phyloP scores from a whole-genome alignment of 257 asterid species.

The Eustoma russellianum region DNA sequence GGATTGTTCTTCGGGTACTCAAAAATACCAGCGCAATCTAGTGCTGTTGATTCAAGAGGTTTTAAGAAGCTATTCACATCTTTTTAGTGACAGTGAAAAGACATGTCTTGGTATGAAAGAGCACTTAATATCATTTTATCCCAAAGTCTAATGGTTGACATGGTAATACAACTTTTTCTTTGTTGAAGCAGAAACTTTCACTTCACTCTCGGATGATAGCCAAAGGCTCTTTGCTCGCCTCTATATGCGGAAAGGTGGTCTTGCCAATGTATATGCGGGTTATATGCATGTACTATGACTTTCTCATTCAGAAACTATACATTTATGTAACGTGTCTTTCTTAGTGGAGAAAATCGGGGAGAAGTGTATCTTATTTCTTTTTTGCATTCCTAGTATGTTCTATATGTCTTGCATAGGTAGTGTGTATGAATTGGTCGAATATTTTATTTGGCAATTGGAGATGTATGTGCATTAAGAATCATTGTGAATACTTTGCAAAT shows the following conservation, averaged over 20 bases:
- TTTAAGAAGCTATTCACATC: constrained; percentile 48
- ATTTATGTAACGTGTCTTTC: no score
- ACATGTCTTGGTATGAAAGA: constrained; percentile 54
- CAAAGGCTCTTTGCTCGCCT: constrained; percentile 79
- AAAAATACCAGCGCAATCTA: constrained; percentile 65
- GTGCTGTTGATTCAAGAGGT: constrained; percentile 62
- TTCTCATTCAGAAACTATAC: background rate
- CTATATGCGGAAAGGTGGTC: constrained; percentile 76
- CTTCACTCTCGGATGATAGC: constrained; percentile 72
- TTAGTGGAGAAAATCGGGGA: no score
- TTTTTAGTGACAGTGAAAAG: constrained; percentile 56
- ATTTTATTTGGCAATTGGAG: no score
- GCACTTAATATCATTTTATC: constrained; percentile 4
- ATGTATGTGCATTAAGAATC: no score
- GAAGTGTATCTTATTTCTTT: no score
- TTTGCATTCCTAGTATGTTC: no score
- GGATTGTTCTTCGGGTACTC: constrained; percentile 37
- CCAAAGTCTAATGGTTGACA: no score
- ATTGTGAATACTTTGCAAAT: no score
- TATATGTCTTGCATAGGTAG: no score
- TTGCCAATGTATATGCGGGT: background rate
- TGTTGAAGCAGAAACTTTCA: constrained; percentile 49
- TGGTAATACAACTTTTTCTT: background rate
- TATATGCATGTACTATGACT: background rate
- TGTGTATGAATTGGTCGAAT: no score